Evolutionary conservation across 2,329 filamentous ascomycete genomes (phyloP), one percentile per base, ranked within the genome.

Genomic region (Onygenales sp.): DNA sequence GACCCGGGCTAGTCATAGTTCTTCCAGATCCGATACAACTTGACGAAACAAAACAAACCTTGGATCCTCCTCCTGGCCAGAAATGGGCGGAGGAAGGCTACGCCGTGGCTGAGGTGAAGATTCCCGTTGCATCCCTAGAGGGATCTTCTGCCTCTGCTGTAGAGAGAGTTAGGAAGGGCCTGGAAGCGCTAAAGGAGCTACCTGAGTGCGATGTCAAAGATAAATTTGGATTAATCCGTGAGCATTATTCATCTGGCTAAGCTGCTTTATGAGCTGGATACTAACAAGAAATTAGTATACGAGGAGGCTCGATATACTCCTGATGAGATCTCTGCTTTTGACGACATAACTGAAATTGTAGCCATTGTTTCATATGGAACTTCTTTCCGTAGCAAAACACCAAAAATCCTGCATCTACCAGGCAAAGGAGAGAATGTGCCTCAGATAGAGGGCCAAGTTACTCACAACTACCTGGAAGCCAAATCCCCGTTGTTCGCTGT

Each of bases 61-160:
- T 74, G 1, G 75, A 77, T 52, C 83, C 84, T 0, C 73, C 77
- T 7, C 79, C 81, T 0, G 61, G 80, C 11, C 63, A 79, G 56
- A 88, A 87, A 66, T 87, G 85, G 85, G 84, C 83, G 0, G 84
- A 88, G 62, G 85, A 88, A 63, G 82, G 84, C 0, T 87, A 80
- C 58, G 72, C 78, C 0, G 82, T 87, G 2, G 80, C 72, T 0
- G 77, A 85, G 63, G 63, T 86, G 0, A 62, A 68, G 2, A 42
- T 54, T 11, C 9, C 49, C 3, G 54, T 47, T 17, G 52, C 58
- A 32, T 13, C 39, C 11, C 13, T 11, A 37, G 32, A 52, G n/a
- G 56, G 53, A 21, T 21, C 9, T 14, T 54, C 50, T 3, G 56
- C 52, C 0, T 56, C 58, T 4, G 33, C 62, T 2, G 42, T 67